Base-by-base conservation (phyloP, 1,139 yeast genomes). In the Taiozyma sp. region DNA sequence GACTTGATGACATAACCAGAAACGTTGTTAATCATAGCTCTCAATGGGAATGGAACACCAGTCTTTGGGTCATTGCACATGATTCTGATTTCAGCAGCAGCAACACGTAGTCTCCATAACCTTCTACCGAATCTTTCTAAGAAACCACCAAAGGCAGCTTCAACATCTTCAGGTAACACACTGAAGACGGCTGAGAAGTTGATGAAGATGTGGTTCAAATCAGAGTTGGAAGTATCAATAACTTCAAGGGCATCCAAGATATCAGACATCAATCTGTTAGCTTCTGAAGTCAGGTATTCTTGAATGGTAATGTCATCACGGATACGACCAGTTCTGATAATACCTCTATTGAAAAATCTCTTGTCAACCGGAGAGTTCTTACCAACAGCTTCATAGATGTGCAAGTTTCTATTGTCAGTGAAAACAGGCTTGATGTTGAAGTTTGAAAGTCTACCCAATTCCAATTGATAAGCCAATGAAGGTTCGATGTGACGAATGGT, bases 401-500 rank as follows among this genome's bases (percentile, higher is more conserved):
- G 99, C 59, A 93, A 88, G 73, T 93, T 91, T 75, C 98, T 85
- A 77, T 95, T 93, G 69, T 91, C 97, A 53, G 97, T 89, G 75
- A 89, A 88, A 52, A 93, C 88, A 47, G 97, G 98, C 68, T 86
- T 89, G 70, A 93, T 89, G 71, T 88, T 84, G 73, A 93, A 93
- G 75, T 93, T 95, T 47, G 95, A 88, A 71, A 93, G 79, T 74
- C 98, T 84, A 64, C 90, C 95, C 60, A 93, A 79, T 73, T 93
- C 99, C 63, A 93, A 79, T 75, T 93, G 99, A 86, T 85, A 93
- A 51, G 99, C 99, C 64, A 93, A 77, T 44, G 99, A 97, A 34
- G 99, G 99, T 71, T 93, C 99, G 64, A 93, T 89, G 67, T 93
- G 97, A 75, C 99, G 91, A 68, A 93, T 88, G 39, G 91, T 91